Conservation (phyloP, 208 protist genomes). For the Trypanosoma mega region DNA sequence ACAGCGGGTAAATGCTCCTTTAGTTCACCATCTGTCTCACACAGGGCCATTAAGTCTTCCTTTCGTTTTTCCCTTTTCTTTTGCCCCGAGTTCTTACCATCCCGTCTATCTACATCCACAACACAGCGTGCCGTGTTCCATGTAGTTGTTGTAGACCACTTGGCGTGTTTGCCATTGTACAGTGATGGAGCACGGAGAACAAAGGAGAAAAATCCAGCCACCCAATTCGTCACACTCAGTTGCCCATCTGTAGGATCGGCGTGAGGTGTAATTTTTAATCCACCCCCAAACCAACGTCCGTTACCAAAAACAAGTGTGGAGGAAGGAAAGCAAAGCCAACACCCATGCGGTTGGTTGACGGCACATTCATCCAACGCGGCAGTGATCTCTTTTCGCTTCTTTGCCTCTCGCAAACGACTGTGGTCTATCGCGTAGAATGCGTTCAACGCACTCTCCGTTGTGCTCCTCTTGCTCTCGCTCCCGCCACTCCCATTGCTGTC, state of each 20-base stretch:
- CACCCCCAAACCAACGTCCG: conserved; percentile 81
- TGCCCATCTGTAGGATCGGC: conserved; percentile 70
- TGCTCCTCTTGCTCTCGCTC: neutral
- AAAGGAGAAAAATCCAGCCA: conserved; percentile 50
- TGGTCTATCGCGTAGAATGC: conserved; percentile 18
- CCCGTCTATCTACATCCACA: conserved; percentile 36
- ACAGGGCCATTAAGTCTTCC: conserved; percentile 14
- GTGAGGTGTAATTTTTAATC: conserved; percentile 72
- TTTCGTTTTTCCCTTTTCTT: neutral
- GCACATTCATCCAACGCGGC: conserved; percentile 8
- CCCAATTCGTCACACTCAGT: conserved; percentile 78
- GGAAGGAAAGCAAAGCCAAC: conserved; percentile 60
- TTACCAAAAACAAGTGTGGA: conserved; percentile 82
- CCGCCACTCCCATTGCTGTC: neutral
- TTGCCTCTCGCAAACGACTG: neutral
- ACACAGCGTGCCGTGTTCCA: conserved; percentile 70
- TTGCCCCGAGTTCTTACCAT: neutral
- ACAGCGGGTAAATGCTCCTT: conserved; percentile 66
- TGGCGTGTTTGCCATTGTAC: conserved; percentile 70
- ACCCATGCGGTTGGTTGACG: neutral
- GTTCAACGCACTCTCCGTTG: neutral
- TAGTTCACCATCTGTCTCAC: conserved; percentile 77
- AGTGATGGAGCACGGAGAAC: conserved; percentile 39
- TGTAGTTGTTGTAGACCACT: conserved; percentile 60
- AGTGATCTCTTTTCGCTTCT: conserved; percentile 16